phyloP scores from a whole-genome alignment of 331 rosid genomes.

The Saraca asoca region DNA sequence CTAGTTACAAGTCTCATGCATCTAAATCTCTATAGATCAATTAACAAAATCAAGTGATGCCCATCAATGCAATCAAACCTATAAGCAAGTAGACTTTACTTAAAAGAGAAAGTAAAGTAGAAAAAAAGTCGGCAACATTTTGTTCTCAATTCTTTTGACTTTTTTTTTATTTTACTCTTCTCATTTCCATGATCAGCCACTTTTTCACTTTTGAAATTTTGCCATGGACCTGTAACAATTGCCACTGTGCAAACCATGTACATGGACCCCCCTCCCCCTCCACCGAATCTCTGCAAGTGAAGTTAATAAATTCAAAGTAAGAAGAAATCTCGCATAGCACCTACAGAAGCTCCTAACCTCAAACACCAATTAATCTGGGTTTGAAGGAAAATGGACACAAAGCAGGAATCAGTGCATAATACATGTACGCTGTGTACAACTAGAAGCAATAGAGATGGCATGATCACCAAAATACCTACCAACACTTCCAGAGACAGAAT shows the following conservation, averaged over 20 bases:
- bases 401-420: too few relatives aligned
- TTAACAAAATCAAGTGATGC: slow-evolving; percentile 15
- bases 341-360: too few relatives aligned
- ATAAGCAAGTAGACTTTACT: neutral
- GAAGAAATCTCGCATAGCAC: too few relatives aligned
- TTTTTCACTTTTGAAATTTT: slow-evolving; percentile 48
- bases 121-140: slow-evolving; percentile 38
- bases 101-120: slow-evolving; percentile 10
- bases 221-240: slow-evolving; percentile 49
- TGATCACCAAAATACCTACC: too few relatives aligned
- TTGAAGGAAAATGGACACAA: slow-evolving; percentile 31
- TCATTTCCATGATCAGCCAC: slow-evolving; percentile 38
- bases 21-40: neutral
- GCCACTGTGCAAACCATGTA: slow-evolving; percentile 33
- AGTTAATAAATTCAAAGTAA: too few relatives aligned
- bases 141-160: slow-evolving; percentile 50
- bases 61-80: slow-evolving; percentile 24
- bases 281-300: slow-evolving; percentile 13
- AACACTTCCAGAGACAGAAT: too few relatives aligned
- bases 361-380: neutral
- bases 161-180: slow-evolving; percentile 1
- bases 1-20: slow-evolving; percentile 17
- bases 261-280: slow-evolving; percentile 34
- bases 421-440: too few relatives aligned
- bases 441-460: too few relatives aligned